These are phyloP conservation scores for Mortierella sp. DNA, from an alignment of 371 early-diverging fungal species.

Conservation along the genomic window DNA sequence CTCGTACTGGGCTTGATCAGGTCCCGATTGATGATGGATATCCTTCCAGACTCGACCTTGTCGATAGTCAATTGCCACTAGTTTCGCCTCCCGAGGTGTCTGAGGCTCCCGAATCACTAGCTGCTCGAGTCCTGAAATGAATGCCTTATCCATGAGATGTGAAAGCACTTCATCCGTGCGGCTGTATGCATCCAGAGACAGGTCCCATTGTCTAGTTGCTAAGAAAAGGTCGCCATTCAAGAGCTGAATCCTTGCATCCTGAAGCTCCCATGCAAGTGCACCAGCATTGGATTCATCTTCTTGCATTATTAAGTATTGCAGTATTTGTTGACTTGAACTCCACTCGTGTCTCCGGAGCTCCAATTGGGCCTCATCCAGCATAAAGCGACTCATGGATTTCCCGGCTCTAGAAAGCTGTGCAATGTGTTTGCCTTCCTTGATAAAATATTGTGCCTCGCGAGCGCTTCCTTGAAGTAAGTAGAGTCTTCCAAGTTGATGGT, in stretches of 20 bases:
- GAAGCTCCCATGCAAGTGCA: slow-evolving; percentile 28
- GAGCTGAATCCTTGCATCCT: slow-evolving; percentile 51
- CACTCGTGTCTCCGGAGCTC: slow-evolving; percentile 60
- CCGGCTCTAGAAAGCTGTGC: slow-evolving; percentile 63
- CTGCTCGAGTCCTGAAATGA: slow-evolving; percentile 62
- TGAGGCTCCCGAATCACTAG: slow-evolving; percentile 54
- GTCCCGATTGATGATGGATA: neutral
- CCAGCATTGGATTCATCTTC: slow-evolving; percentile 14
- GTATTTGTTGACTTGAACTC: slow-evolving; percentile 53
- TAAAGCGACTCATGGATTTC: slow-evolving; percentile 56
- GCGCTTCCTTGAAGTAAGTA: slow-evolving; percentile 73
- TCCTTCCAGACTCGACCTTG: slow-evolving; percentile 2
- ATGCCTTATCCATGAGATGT: slow-evolving; percentile 57
- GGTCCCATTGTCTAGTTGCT: slow-evolving; percentile 50
- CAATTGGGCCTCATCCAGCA: slow-evolving; percentile 64
- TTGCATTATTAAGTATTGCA: slow-evolving; percentile 33
- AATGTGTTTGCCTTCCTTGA: slow-evolving; percentile 65
- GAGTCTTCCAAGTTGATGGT: slow-evolving; percentile 63
- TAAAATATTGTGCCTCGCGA: slow-evolving; percentile 75
- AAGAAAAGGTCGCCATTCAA: slow-evolving; percentile 59
- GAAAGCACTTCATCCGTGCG: slow-evolving; percentile 59
- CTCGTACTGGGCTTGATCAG: slow-evolving; percentile 45
- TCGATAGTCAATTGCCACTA: slow-evolving; percentile 8
- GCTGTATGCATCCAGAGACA: slow-evolving; percentile 58
- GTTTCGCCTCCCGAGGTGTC: slow-evolving; percentile 55